Evolutionary conservation across 495 filamentous ascomycete genomes (phyloP), one percentile per base, ranked within the genome.

Genomic region (Talaromyces stipitatus): DNA sequence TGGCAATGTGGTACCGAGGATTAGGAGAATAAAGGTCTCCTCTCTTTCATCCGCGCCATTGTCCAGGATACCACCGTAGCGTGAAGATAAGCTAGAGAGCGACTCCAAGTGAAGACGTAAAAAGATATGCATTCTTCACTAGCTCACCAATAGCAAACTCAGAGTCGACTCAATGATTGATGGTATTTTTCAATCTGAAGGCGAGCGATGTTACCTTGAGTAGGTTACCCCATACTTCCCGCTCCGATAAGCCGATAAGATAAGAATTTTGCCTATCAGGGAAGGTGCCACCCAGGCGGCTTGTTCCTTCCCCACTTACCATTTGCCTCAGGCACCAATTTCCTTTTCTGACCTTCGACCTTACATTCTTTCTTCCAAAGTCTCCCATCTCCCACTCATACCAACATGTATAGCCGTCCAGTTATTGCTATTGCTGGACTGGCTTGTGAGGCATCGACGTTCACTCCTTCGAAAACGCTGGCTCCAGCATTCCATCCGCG

Each of bases 391-490:
- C 10, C 12, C 30, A 26, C 10, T 5, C 12, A 23, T 4, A 18
- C 3, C 48, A 51, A 30, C 24, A 55, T 55, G 54, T 12, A 26
- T 30, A 41, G 54, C 16, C 73, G 66, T 20, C 80, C 79, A 4
- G 62, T 78, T 20, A 77, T 83, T 46, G 78, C 74, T 3, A 75
- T 83, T 38, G 80, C 80, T 8, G 80, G 80, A 20, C 68, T 83
- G 6, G 78, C 78, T 50, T 81, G 78, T 57, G 80, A 83, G 62
- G 82, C 78, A 5, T 83, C 80, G 9, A 76, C 69, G 8, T 82
- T 83, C 58, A 76, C 78, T 5, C 78, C 80, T 24, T 76, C 79
- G 1, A 69, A 75, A 16, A 83, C 80, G 1, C 57, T 66, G 1
- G 77, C 78, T 3, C 66, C 73, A 10, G 80, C 76, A 38, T 82